Base-by-base conservation (phyloP, 192 early-diverging fungal genomes). In the Coemansia sp. region DNA sequence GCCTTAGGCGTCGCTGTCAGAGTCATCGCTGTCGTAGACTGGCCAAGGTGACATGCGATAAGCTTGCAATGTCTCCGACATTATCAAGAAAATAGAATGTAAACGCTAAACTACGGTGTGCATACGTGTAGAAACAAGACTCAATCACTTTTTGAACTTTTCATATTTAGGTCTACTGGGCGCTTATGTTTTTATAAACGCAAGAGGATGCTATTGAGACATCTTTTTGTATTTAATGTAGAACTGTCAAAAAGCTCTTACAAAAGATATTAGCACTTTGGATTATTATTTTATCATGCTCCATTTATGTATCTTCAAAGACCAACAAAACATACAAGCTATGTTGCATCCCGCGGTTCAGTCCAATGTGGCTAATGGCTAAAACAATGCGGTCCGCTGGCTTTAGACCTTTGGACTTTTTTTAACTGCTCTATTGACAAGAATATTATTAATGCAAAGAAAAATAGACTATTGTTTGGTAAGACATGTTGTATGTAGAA, bases 31-130 rank as follows among this genome's bases (percentile, higher is more conserved):
- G 14, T 71, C 69, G 40, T 71, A 71, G n/a, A 64, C 13, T 7
- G 62, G 46, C 55, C 63, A 71, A 17, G 69, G 69, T 14, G 63
- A 40, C 62, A 64, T 64, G 46, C 69, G 69, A 39, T 42, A 22
- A 17, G 32, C 8, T 20, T 16, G 53, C 41, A 41, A 41, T 8
- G 16, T 14, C n/a, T 14, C n/a, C 0, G 39, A 6, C 57, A 59
- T 59, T 14, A 40, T 59, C 40, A 59, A 22, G n/a, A 53, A 22
- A 41, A 41, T 17, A 41, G 39, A 11, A 59, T 39, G 13, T 8
- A 59, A 48, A 48, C 46, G 5, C 2, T 14, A 48, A 41, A 12
- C 14, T 22, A 54, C 19, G 20, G 4, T 4, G 22, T 13, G 20
- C 19, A 25, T 5, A 25, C 11, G 19, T 25, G 2, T 54, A 50